phyloP scores from a whole-genome alignment of 2,329 filamentous ascomycete species.

The Scytalidium lignicola region DNA sequence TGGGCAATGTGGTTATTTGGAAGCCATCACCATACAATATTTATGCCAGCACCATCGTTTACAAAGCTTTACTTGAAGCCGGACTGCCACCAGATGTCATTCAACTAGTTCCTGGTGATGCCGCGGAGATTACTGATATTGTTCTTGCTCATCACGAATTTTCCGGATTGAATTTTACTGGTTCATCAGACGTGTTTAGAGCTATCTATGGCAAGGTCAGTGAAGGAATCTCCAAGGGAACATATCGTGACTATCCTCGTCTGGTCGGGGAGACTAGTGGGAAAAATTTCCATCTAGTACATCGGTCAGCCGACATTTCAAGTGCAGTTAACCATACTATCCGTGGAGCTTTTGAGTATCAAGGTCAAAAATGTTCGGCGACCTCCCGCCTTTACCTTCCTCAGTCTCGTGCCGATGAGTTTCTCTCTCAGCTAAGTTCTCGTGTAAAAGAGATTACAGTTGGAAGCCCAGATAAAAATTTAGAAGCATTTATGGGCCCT shows the following conservation, averaged over 20 bases:
- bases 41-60: constrained; percentile 79
- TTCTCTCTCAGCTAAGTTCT: constrained; percentile 53
- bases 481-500: constrained; percentile 75
- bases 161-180: constrained; percentile 85
- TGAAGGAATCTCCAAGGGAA: constrained; percentile 69
- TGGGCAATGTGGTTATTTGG: constrained; percentile 92
- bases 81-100: constrained; percentile 83
- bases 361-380: constrained; percentile 85
- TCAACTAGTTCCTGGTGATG: constrained; percentile 85
- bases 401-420: constrained; percentile 64
- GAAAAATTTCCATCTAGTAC: constrained; percentile 86
- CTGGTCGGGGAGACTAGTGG: constrained; percentile 89
- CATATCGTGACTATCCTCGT: constrained; percentile 77
- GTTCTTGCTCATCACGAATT: constrained; percentile 74
- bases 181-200: constrained; percentile 85
- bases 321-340: constrained; percentile 78
- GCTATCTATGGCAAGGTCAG: constrained; percentile 85
- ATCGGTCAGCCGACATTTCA: constrained; percentile 66
- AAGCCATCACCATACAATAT: constrained; percentile 87
- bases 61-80: constrained; percentile 82
- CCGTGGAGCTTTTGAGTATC: constrained; percentile 81
- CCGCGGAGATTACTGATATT: constrained; percentile 71
- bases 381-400: constrained; percentile 75
- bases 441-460: constrained; percentile 63
- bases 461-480: constrained; percentile 60